Evolutionary conservation across 176 grass and related monocot genomes (phyloP), one percentile per base, ranked within the genome.

Genomic region (Phyllostachys edulis): DNA sequence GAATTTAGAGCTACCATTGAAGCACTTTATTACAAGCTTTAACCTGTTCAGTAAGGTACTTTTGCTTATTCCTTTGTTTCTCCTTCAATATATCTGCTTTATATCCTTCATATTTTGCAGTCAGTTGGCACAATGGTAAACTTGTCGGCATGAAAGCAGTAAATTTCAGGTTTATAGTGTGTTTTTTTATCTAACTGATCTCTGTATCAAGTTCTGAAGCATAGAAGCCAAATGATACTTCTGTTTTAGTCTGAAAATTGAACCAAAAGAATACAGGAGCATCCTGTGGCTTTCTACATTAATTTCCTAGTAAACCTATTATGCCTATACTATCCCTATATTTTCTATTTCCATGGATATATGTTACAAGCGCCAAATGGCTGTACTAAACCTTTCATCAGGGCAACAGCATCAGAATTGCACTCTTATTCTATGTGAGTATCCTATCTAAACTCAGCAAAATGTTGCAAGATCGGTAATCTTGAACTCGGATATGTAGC

Each of bases 401-500:
- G 54, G 71, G 50, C 78, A 80, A 68, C 55, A 66, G 54, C 77
- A 80, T 63, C 76, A 75, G 61, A 80, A 82, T 67, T 50, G 4
- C 56, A 50, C 56, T 51, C 55, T 82, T 80, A 81, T 73, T 78
- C 37, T 73, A 66, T 81, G 72, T 59, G 14, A 81, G 42, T 81
- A 70, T 77, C 71, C 73, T 86, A 93, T 85, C 79, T 84, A 87
- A 82, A 77, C 73, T 83, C 32, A n/a, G 5, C 78, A 85, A 85
- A 86, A 93, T 76, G 84, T 63, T 82, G 17, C 69, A 66, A 49
- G 41, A 60, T 90, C 87, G 89, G 75, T 86, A 76, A 75, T 92
- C 86, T 73, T 89, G 81, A 73, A 98, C 89, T 64, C 64, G 86
- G 64, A 95, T 95, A 34, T 92, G 91, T 57, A 98, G 87, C 47